Percentiles rank a stretch among this genome's conserved stretches.
phyloP scores from a whole-genome alignment of 768 basidiomycete species.

The Mrakia gelida region DNA sequence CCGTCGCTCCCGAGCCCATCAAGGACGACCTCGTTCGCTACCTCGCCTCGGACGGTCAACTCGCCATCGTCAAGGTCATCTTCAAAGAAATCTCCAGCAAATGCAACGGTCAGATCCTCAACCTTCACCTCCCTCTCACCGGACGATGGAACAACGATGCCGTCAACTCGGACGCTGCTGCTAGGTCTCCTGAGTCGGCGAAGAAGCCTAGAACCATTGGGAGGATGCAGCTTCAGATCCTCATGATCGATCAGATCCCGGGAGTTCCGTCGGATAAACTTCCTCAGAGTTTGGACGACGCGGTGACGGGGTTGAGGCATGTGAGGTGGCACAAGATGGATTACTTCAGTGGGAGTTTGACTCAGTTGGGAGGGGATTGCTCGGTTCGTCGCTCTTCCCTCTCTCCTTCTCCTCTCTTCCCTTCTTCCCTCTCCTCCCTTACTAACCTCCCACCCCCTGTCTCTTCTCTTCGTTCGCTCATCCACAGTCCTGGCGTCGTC shows the following conservation, averaged over 20 bases:
- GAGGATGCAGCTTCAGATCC: constrained; percentile 82
- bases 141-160: constrained; percentile 54
- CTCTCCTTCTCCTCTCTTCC: neutral
- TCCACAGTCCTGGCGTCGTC: constrained; percentile 36
- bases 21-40: constrained; percentile 73
- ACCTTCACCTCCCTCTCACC: constrained; percentile 50
- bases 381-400: constrained; percentile 54
- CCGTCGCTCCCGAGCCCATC: constrained; percentile 16
- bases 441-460: neutral
- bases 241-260: constrained; percentile 83
- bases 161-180: constrained; percentile 7
- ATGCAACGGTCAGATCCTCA: constrained; percentile 75
- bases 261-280: constrained; percentile 70
- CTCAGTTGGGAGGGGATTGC: constrained; percentile 91
- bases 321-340: constrained; percentile 90
- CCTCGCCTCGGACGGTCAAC: constrained; percentile 76
- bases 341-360: constrained; percentile 86
- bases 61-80: constrained; percentile 78
- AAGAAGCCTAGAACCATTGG: constrained; percentile 62
- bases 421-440: neutral
- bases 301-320: constrained; percentile 77
- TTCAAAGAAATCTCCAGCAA: constrained; percentile 80
- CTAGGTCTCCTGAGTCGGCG: constrained; percentile 34
- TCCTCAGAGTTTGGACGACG: constrained; percentile 90
- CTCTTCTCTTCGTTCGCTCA: neutral